A percentile compares a stretch with the other conserved stretches of the same genome.
Conservation (phyloP, 192 early-diverging fungal species). For the Entophlyctis luteolus region DNA sequence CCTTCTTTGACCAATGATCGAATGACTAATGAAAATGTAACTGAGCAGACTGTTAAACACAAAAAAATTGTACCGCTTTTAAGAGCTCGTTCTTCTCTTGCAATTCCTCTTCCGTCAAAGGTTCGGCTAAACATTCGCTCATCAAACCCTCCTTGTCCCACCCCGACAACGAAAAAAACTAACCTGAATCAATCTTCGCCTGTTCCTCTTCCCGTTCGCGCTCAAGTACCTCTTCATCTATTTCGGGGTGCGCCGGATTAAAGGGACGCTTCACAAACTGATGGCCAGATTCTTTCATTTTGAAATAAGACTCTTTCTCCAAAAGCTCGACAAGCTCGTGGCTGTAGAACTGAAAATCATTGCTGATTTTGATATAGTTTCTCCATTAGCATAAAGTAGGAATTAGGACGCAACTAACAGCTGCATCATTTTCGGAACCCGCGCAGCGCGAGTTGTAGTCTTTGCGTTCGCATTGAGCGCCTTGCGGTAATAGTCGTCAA, state of each 20-base stretch:
- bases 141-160: background rate
- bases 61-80: slow-evolving; percentile 24
- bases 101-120: slow-evolving; percentile 83
- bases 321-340: slow-evolving; percentile 70
- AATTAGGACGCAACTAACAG: too few species aligned
- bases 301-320: slow-evolving; percentile 75
- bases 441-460: slow-evolving; percentile 46
- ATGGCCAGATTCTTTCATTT: slow-evolving; percentile 37
- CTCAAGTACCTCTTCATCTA: slow-evolving; percentile 43
- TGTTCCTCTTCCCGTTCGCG: slow-evolving; percentile 69
- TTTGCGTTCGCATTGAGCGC: slow-evolving; percentile 68
- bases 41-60: slow-evolving; percentile 24
- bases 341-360: slow-evolving; percentile 94
- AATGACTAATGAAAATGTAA: slow-evolving; percentile 61
- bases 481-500: slow-evolving; percentile 91
- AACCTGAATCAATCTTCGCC: slow-evolving; percentile 72
- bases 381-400: too few species aligned
- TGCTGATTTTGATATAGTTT: too few species aligned
- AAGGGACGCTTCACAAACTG: slow-evolving; percentile 2
- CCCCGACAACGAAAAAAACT: background rate
- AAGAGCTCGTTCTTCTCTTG: slow-evolving; percentile 61
- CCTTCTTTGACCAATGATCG: slow-evolving; percentile 84
- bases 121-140: slow-evolving; percentile 55
- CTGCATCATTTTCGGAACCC: slow-evolving; percentile 39
- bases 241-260: slow-evolving; percentile 9